Conservation (phyloP, 2,329 filamentous ascomycete genomes). For the Penicillium sclerotiorum region DNA sequence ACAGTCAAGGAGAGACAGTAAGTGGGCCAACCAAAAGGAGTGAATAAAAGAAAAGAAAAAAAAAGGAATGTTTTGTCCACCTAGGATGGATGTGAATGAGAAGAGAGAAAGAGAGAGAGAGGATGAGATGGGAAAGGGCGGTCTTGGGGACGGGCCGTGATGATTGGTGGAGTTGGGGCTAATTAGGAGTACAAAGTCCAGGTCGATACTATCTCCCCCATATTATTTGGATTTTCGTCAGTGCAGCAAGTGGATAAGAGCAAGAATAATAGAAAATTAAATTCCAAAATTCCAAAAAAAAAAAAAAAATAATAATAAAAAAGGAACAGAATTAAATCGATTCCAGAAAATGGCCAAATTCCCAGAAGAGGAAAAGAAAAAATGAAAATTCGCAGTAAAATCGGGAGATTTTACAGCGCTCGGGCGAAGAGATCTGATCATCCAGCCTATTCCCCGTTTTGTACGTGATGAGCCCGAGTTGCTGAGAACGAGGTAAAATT, state of each 20-base stretch:
- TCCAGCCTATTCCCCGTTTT: not conserved
- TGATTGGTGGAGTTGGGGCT: slow-evolving; percentile 4
- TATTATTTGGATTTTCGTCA: not conserved
- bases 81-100: slow-evolving; percentile 6
- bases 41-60: slow-evolving; percentile 24
- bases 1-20: slow-evolving; percentile 28
- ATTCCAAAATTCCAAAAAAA: not conserved
- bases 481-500: too few species aligned
- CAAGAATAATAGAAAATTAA: not conserved
- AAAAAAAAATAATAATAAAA: not conserved
- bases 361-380: not conserved
- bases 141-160: slow-evolving; percentile 10
- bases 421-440: slow-evolving; percentile 12
- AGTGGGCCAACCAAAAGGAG: slow-evolving; percentile 23
- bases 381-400: not conserved
- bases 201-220: not conserved
- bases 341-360: too few species aligned
- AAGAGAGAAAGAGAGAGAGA: slow-evolving; percentile 20
- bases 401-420: slow-evolving; percentile 4
- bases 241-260: not conserved
- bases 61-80: slow-evolving; percentile 19
- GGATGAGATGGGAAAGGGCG: slow-evolving; percentile 9
- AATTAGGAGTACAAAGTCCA: not conserved
- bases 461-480: not conserved
- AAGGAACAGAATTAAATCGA: too few species aligned